Evolutionary conservation across 2,329 filamentous ascomycete genomes (phyloP).

Genomic region (Septoria petroselini): DNA sequence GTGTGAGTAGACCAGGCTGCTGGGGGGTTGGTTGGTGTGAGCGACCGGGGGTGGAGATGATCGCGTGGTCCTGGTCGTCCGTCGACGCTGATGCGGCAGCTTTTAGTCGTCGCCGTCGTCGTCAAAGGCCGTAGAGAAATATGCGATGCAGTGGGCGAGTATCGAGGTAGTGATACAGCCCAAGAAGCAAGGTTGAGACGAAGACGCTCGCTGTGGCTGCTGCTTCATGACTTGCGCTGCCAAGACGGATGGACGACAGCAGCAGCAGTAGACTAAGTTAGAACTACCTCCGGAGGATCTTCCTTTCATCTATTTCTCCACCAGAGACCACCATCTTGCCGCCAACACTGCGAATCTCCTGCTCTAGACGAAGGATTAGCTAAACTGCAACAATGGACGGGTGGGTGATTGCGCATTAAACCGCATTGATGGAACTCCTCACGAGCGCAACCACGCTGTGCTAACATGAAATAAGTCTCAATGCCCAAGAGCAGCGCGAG

Average conservation of each 20-base stretch:
- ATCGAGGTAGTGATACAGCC: too few species aligned
- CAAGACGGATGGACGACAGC: too few species aligned
- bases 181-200: too few species aligned
- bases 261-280: too few species aligned
- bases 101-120: background rate
- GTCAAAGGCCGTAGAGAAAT: background rate
- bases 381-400: conserved; percentile 28
- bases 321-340: background rate
- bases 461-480: conserved; percentile 55
- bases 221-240: too few species aligned
- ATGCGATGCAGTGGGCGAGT: too few species aligned
- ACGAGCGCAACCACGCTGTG: background rate
- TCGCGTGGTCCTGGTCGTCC: background rate
- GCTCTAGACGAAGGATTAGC: too few species aligned
- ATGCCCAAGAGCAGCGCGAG: conserved; percentile 79
- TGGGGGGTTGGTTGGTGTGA: conserved; percentile 2
- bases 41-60: background rate
- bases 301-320: conserved; percentile 3
- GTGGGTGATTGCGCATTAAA: conserved; percentile 20
- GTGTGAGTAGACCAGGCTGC: background rate
- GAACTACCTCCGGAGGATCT: background rate
- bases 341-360: too few species aligned
- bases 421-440: background rate
- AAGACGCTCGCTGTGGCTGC: too few species aligned
- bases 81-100: too few species aligned